Base-by-base conservation (phyloP, 192 early-diverging fungal genomes). In the Entophlyctis luteolus region DNA sequence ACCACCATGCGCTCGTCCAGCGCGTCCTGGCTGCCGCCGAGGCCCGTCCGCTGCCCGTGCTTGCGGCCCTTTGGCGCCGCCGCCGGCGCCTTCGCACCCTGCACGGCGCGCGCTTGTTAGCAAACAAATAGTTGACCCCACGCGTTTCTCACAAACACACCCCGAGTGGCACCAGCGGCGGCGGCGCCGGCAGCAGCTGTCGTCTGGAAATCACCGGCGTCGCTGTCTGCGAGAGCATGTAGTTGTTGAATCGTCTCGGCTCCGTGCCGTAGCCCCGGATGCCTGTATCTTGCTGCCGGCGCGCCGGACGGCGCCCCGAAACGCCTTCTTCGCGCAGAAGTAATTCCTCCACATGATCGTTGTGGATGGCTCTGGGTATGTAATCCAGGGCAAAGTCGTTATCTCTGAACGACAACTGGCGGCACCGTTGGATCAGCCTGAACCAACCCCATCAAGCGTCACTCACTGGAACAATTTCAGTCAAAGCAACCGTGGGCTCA, bases 291-390 rank as follows among this genome's bases (percentile, higher is more conserved):
- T 32, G 45, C 42, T 66, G 20, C 16, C 12, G 16, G 23, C 27
- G 54, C 60, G 34, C 59, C 33, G 38, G 65, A 39, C 29, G 48
- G 14, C 57, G 37, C 0, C 79, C 75, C 5, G 68, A 77, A 31
- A 39, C 45, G 8, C 72, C 74, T 59, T 82, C 81, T 42, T 83
- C 75, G 8, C 76, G 50, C 27, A 81, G 45, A 3, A 76, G 39
- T 16, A 81, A 55, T 32, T 81, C 80, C 29, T 65, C 37, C 3
- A 83, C 48, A 18, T 59, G 70, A 50, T 77, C 75, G 35, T 79
- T 79, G 50, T 75, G 75, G 32, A 79, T 77, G 31, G 81, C 79
- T 14, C 81, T 74, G 14, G 81, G 81, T n/a, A 83, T 63, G 49
- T 42, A 60, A 22, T 79, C 72, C 2, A 20, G 34, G 37, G 75